phyloP scores from a whole-genome alignment of 768 basidiomycete genomes.

The Gautieria morchelliformis region DNA sequence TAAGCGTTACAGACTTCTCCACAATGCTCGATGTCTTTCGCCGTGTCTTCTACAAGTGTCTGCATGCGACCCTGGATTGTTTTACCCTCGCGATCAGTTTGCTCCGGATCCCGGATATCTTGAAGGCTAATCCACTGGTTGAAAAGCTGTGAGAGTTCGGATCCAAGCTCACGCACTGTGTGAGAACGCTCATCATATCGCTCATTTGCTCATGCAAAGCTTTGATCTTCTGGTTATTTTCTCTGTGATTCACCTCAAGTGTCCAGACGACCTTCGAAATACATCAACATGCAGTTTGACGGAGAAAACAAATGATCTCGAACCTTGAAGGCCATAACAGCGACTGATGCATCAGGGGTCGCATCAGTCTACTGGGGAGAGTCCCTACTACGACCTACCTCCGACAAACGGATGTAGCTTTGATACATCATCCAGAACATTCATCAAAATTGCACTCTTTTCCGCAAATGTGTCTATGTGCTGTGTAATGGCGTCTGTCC shows the following conservation, averaged over 20 bases:
- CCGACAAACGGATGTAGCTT: conserved; percentile 4
- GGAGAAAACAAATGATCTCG: conserved; percentile 19
- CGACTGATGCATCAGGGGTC: neutral
- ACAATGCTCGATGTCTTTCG: conserved; percentile 23
- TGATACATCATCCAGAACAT: neutral
- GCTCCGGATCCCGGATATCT: conserved; percentile 20
- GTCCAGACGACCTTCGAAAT: conserved; percentile 28
- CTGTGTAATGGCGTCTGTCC: neutral
- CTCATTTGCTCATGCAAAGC: conserved; percentile 40
- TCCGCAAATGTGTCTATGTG: neutral
- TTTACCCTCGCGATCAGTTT: conserved; percentile 22
- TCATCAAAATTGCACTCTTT: neutral
- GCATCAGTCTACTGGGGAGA: too few species aligned
- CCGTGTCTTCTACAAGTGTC: conserved; percentile 17
- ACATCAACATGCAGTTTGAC: conserved; percentile 15
- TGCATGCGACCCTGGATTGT: conserved; percentile 26
- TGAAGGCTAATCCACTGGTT: conserved; percentile 18
- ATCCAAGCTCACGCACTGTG: conserved; percentile 27
- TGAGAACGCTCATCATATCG: conserved; percentile 36
- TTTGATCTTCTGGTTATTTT: conserved; percentile 41
- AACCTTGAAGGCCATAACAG: conserved; percentile 4
- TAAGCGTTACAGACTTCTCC: conserved; percentile 25
- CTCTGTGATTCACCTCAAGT: conserved; percentile 37
- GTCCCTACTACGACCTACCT: neutral
- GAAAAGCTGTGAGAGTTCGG: too few species aligned